Base-by-base conservation (phyloP, 257 asterid species). In the Handroanthus guayacan region DNA sequence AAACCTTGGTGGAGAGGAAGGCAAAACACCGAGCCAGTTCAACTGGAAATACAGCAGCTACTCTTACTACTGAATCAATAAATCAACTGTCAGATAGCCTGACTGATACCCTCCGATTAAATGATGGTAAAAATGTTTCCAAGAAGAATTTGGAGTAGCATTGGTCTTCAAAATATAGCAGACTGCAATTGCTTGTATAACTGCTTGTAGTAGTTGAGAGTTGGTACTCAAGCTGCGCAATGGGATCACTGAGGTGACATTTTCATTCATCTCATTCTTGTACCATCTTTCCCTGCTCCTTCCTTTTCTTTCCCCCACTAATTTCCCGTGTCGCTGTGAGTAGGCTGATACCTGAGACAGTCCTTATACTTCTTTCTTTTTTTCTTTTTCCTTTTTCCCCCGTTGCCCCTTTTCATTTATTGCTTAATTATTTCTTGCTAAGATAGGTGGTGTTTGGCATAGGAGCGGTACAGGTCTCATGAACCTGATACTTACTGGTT, bases 51-150 rank as follows among this genome's bases (percentile, higher is more conserved):
- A 62, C 89, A n/a, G 41, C 83, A 37, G 80, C 80, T 62, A 50
- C 90, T 61, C 73, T 76, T 78, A 73, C 88, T 79, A 75, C 87
- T 55, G 97, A 87, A 67, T 79, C 97, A 60, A 79, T 95, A 72
- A 91, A 89, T 84, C 93, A 93, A 63, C 86, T 95, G 64, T 89
- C 97, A 0, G 89, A 90, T 11, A 91, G 84, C 74, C 79, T 95
- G 75, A 93, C 89, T 1, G 96, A 84, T 31, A 69, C 90, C 11
- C 92, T 95, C 52, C 87, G 78, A 67, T 80, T 95, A 81, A 97
- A 91, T 55, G 89, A 88, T 74, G 85, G 79, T 80, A 89, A 85
- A 78, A 79, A 65, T 55, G 77, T 82, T 75, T 82, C 96, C 48
- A 80, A 82, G 81, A 76, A 87, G 56, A 87, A 89, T 76, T 70